A percentile compares a stretch with the other conserved stretches of the same genome.
phyloP scores from a whole-genome alignment of 2,329 filamentous ascomycete species.

The Stenocarpella maydis region DNA sequence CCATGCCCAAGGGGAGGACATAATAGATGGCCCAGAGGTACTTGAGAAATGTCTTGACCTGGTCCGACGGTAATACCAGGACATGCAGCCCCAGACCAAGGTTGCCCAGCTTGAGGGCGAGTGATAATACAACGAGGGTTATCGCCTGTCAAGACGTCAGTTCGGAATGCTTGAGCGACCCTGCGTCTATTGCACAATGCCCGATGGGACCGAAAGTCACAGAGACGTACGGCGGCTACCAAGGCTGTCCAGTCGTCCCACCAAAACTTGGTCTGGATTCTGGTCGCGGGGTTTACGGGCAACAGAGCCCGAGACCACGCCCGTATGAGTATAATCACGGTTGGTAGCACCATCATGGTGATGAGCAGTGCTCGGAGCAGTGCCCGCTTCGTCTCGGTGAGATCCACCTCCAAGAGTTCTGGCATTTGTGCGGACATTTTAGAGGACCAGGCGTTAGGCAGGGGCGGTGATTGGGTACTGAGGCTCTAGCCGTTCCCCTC shows the following conservation, averaged over 20 bases:
- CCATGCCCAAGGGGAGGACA: background rate
- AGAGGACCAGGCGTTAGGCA: background rate
- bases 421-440: background rate
- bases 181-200: too few species aligned
- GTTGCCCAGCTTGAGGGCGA: background rate
- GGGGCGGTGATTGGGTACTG: background rate
- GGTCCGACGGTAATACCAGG: background rate
- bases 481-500: background rate
- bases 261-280: background rate
- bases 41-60: background rate
- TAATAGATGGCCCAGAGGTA: background rate
- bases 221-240: background rate
- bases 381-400: background rate
- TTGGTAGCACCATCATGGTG: background rate
- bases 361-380: background rate
- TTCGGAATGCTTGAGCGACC: background rate
- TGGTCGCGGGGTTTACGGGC: background rate
- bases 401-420: background rate
- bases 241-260: constrained; percentile 4
- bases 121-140: background rate
- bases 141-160: background rate
- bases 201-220: too few species aligned
- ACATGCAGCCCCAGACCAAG: background rate
- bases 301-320: background rate
- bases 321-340: background rate